These are phyloP conservation scores for Lentinula novae-zelandiae DNA, from an alignment of 1,284 basidiomycete species.

Conservation along the genomic window DNA sequence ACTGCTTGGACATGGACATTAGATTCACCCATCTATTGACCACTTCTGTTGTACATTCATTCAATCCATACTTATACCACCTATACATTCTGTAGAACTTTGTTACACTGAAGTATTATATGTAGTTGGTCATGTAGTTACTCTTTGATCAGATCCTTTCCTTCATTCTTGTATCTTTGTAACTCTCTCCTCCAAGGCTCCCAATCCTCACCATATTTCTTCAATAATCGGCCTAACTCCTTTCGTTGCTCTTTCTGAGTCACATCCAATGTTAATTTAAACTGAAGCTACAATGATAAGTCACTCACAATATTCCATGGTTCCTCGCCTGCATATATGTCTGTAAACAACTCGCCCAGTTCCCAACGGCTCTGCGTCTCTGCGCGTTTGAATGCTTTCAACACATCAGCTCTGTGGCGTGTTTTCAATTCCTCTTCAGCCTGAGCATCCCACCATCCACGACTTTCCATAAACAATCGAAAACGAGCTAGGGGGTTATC, in stretches of 20 bases:
- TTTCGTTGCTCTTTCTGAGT: conserved; percentile 77
- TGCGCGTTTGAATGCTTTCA: conserved; percentile 75
- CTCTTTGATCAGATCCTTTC: conserved; percentile 51
- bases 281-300: not conserved
- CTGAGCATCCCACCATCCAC: conserved; percentile 82
- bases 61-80: not conserved
- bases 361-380: conserved; percentile 71
- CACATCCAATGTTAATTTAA: not conserved
- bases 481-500: conserved; percentile 89
- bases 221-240: conserved; percentile 71
- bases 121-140: not conserved
- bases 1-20: conserved; percentile 48
- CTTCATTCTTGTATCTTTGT: conserved; percentile 76
- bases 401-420: conserved; percentile 69
- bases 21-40: not conserved
- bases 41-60: not conserved
- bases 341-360: conserved; percentile 80
- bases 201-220: conserved; percentile 82
- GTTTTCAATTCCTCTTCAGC: conserved; percentile 74
- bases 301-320: conserved; percentile 80
- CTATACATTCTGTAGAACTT: not conserved
- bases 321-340: conserved; percentile 83
- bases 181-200: conserved; percentile 84
- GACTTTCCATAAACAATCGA: conserved; percentile 77
- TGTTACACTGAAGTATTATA: not conserved